A percentile compares a stretch with the other conserved stretches of the same genome.
Evolutionary conservation across 2,329 filamentous ascomycete genomes (phyloP).

Genomic region (Neonectria ditissima): DNA sequence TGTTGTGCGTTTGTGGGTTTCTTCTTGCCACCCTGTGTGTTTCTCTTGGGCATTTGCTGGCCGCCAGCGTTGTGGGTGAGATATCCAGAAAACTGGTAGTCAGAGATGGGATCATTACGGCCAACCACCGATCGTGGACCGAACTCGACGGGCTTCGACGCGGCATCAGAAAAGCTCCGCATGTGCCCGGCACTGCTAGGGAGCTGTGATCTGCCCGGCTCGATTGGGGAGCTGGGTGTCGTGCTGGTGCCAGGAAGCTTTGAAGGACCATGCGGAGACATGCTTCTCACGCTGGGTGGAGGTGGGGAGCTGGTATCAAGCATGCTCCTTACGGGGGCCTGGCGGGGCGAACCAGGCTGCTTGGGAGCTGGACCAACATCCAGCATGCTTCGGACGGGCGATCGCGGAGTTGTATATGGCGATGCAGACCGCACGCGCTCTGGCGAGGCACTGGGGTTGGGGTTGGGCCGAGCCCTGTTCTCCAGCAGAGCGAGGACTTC

Average conservation of each 20-base stretch:
- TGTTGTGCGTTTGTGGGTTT: conserved; percentile 42
- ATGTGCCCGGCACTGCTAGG: conserved; percentile 41
- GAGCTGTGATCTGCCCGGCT: conserved; percentile 36
- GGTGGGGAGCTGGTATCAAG: conserved; percentile 53
- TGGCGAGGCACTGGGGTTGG: conserved; percentile 42
- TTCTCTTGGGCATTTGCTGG: conserved; percentile 63
- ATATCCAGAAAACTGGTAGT: conserved; percentile 73
- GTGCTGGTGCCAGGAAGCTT: conserved; percentile 47
- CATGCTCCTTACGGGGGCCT: conserved; percentile 71
- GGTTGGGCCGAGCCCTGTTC: conserved; percentile 53
- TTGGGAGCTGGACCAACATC: conserved; percentile 38
- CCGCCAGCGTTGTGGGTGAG: conserved; percentile 64
- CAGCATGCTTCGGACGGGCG: conserved; percentile 70
- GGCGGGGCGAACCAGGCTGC: conserved; percentile 53
- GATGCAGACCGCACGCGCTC: conserved; percentile 62
- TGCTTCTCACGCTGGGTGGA: conserved; percentile 59
- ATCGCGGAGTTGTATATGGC: conserved; percentile 68
- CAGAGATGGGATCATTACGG: conserved; percentile 59
- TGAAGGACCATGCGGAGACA: conserved; percentile 52
- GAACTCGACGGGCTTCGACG: conserved; percentile 60
- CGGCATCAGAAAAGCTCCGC: conserved; percentile 68
- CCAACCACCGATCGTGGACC: conserved; percentile 47
- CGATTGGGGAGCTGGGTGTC: conserved; percentile 49
- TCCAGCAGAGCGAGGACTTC: conserved; percentile 79
- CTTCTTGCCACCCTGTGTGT: conserved; percentile 57